phyloP scores from a whole-genome alignment of 371 early-diverging fungal genomes.

The Rhizopus microsporus region DNA sequence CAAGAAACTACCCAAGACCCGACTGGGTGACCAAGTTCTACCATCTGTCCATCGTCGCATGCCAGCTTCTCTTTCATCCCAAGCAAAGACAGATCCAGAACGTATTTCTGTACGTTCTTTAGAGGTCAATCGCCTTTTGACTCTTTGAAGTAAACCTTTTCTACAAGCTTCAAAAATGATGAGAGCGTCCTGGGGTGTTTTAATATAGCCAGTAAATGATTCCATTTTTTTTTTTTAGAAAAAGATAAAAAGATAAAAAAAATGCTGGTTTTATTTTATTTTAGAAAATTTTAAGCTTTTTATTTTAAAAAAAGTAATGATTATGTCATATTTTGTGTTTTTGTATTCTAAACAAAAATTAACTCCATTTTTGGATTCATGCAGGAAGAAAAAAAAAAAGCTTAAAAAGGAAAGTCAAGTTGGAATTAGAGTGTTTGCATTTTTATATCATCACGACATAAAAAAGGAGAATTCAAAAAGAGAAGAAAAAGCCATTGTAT shows the following conservation, averaged over 20 bases:
- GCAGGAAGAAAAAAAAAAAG: too few species aligned
- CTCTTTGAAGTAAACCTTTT: constrained; percentile 61
- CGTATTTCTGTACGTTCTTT: constrained; percentile 76
- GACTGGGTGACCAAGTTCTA: constrained; percentile 83
- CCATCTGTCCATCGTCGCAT: constrained; percentile 94
- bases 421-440: too few species aligned
- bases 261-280: not conserved
- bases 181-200: constrained; percentile 78
- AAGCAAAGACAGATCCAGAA: constrained; percentile 88
- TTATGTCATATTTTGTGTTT: too few species aligned
- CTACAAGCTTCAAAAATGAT: constrained; percentile 83
- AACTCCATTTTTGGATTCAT: too few species aligned
- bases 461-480: too few species aligned
- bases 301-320: not conserved
- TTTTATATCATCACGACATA: too few species aligned
- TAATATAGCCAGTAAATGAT: constrained; percentile 77
- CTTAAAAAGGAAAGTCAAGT: too few species aligned
- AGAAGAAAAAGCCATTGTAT: too few species aligned
- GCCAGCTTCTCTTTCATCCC: constrained; percentile 88
- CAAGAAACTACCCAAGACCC: constrained; percentile 81
- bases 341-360: too few species aligned
- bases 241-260: constrained; percentile 25
- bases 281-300: not conserved
- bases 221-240: constrained; percentile 47
- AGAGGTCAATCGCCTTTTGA: constrained; percentile 76